Conservation (phyloP, 2,329 filamentous ascomycete genomes). For the Akanthomyces muscarius region DNA sequence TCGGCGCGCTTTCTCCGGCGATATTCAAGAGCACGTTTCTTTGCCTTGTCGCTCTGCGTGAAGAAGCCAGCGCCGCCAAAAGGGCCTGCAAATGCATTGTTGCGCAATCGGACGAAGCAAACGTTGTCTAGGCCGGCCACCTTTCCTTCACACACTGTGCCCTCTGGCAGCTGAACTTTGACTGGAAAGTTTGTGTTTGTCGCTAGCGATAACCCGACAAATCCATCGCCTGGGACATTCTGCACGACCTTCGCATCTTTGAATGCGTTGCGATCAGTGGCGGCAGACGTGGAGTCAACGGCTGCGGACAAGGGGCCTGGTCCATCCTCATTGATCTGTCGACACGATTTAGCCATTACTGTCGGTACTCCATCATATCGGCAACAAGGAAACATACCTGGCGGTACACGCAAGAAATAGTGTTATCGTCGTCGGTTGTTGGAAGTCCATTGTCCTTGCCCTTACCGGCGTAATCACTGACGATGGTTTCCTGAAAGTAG, state of each 20-base stretch:
- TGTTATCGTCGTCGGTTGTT: neutral
- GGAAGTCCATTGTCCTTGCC: slow-evolving; percentile 14
- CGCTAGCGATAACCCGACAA: slow-evolving; percentile 10
- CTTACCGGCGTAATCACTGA: neutral
- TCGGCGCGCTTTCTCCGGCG: slow-evolving; percentile 6
- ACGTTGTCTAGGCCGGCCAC: slow-evolving; percentile 18
- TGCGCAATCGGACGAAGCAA: slow-evolving; percentile 16
- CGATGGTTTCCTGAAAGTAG: slow-evolving; percentile 3
- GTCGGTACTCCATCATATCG: accelerated
- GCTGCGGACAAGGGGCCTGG: slow-evolving; percentile 10
- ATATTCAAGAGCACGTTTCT: slow-evolving; percentile 16
- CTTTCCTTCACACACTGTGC: slow-evolving; percentile 13
- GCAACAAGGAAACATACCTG: neutral
- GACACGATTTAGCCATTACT: too few species aligned
- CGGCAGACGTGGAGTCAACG: slow-evolving; percentile 11
- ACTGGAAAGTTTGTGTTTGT: slow-evolving; percentile 15
- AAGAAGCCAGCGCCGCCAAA: slow-evolving; percentile 18
- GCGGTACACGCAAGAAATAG: slow-evolving; percentile 6
- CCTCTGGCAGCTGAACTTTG: slow-evolving; percentile 9
- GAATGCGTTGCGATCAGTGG: slow-evolving; percentile 11
- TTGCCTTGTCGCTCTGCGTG: slow-evolving; percentile 6
- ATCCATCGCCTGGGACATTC: slow-evolving; percentile 6
- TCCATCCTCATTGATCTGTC: slow-evolving; percentile 10
- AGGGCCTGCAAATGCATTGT: slow-evolving; percentile 13
- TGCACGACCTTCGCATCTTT: neutral